Conservation (phyloP, 371 early-diverging fungal species). For the Umbelopsis sp. region DNA sequence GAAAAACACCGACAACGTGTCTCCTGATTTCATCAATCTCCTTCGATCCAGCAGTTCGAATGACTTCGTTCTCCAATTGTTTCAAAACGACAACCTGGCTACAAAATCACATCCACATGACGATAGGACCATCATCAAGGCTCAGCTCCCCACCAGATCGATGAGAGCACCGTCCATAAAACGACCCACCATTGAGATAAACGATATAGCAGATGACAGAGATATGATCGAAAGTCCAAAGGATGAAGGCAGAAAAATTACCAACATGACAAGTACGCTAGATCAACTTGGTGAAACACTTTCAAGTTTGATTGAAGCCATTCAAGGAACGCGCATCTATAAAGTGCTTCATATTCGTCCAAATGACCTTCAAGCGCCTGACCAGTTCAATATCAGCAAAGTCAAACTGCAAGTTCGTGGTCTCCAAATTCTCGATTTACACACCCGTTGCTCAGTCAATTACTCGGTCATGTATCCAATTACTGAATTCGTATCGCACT, state of each 20-base stretch:
- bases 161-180: constrained; percentile 30
- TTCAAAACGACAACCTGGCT: constrained; percentile 45
- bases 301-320: constrained; percentile 55
- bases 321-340: constrained; percentile 30
- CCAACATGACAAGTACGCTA: constrained; percentile 42
- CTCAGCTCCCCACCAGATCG: constrained; percentile 54
- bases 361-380: constrained; percentile 32
- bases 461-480: constrained; percentile 45
- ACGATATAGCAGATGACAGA: not conserved
- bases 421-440: constrained; percentile 40
- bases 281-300: constrained; percentile 54
- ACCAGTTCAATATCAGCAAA: constrained; percentile 31
- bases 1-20: constrained; percentile 67
- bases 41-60: constrained; percentile 72
- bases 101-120: constrained; percentile 60
- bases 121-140: constrained; percentile 61
- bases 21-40: constrained; percentile 80
- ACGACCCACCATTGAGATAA: constrained; percentile 15
- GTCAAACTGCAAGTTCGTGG: constrained; percentile 53
- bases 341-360: constrained; percentile 62
- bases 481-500: constrained; percentile 52
- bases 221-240: not conserved
- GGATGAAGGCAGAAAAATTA: not conserved
- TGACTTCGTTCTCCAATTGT: constrained; percentile 62
- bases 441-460: constrained; percentile 32